phyloP scores from a whole-genome alignment of 129 eudicot species.

The Flaveria bidentis region DNA sequence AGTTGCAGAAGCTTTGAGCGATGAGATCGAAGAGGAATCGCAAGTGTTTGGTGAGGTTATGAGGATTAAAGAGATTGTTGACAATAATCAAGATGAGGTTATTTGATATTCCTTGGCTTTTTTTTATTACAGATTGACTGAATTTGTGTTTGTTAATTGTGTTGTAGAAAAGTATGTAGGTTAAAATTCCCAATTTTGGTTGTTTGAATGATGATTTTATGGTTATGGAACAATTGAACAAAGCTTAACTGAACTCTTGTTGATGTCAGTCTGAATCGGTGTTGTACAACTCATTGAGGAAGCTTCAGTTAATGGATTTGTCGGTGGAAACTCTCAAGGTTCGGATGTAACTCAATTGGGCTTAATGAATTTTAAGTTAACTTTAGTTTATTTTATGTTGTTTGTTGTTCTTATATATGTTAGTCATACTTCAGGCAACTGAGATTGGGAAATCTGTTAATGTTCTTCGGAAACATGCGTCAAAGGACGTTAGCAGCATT shows the following conservation, averaged over 20 bases:
- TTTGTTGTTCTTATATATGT: conserved; percentile 16
- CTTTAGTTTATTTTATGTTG: neutral
- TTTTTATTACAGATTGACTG: no score
- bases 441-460: conserved; percentile 87
- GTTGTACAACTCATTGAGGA: conserved; percentile 69
- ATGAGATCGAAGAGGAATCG: conserved; percentile 75
- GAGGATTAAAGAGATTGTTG: conserved; percentile 71
- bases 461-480: conserved; percentile 59
- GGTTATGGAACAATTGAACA: neutral
- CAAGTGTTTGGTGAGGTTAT: conserved; percentile 58
- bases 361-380: neutral
- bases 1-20: conserved; percentile 80
- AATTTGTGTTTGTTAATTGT: neutral
- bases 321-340: conserved; percentile 83
- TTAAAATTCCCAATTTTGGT: neutral
- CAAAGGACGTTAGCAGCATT: conserved; percentile 60
- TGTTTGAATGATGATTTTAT: conserved; percentile 6
- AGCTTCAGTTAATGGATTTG: conserved; percentile 73
- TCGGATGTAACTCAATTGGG: conserved; percentile 16
- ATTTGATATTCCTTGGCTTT: neutral
- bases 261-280: conserved; percentile 59
- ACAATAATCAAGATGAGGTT: conserved; percentile 70
- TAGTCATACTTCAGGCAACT: conserved; percentile 57
- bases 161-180: no score
- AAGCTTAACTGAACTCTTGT: neutral